Evolutionary conservation across 768 basidiomycete genomes (phyloP).

Genomic region (Russula virescens): DNA sequence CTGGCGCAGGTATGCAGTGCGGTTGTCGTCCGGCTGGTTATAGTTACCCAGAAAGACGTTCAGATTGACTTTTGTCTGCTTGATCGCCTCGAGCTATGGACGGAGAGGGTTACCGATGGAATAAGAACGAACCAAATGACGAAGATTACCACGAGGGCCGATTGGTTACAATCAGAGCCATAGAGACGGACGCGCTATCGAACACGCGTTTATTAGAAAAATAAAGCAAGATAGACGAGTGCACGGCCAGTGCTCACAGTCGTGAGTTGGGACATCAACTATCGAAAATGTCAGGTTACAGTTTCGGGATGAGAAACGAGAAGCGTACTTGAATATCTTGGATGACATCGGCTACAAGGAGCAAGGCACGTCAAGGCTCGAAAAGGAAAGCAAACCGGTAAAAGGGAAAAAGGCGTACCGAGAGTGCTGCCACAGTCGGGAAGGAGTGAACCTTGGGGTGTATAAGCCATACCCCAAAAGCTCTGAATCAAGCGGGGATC

Average conservation of each 20-base stretch:
- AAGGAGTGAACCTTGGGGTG: constrained; percentile 65
- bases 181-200: constrained; percentile 67
- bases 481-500: constrained; percentile 61
- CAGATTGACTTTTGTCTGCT: constrained; percentile 84
- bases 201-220: background rate
- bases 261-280: constrained; percentile 85
- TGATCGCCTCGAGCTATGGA: constrained; percentile 74
- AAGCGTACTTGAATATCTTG: constrained; percentile 60
- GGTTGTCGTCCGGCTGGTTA: constrained; percentile 52
- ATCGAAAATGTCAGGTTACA: background rate
- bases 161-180: constrained; percentile 83
- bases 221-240: background rate
- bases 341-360: constrained; percentile 47
- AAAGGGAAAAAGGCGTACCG: constrained; percentile 28
- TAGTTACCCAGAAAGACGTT: constrained; percentile 74
- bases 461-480: constrained; percentile 87
- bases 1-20: constrained; percentile 69
- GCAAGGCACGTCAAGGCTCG: background rate
- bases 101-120: background rate
- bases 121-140: background rate
- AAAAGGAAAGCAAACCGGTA: background rate
- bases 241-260: constrained; percentile 31
- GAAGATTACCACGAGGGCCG: constrained; percentile 58
- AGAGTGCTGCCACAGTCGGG: constrained; percentile 59
- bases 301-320: background rate